phyloP scores from a whole-genome alignment of 352 stramenopile species.

The Plasmopara halstedii region DNA sequence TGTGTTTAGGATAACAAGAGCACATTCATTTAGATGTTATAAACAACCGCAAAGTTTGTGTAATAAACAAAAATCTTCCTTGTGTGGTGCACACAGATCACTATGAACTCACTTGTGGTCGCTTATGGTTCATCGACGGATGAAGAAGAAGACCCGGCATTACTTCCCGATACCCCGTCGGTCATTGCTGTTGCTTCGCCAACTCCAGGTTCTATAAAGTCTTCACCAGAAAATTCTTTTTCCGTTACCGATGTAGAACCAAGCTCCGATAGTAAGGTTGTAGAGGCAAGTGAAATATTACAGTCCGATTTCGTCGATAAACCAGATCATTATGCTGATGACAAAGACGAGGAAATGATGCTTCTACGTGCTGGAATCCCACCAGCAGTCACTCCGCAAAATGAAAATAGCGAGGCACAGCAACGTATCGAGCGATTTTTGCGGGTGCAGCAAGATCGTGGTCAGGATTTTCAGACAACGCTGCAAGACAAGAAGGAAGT shows the following conservation, averaged over 20 bases:
- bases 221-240: neutral
- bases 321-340: conserved; percentile 2
- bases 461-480: conserved; percentile 55
- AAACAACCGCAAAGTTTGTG: too few relatives aligned
- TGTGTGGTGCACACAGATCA: conserved; percentile 12
- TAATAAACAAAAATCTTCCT: too few relatives aligned
- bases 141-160: conserved; percentile 12
- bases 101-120: conserved; percentile 35
- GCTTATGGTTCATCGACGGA: conserved; percentile 30
- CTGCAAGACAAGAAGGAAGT: conserved; percentile 80
- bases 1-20: too few relatives aligned
- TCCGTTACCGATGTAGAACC: neutral
- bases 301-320: neutral
- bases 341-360: conserved; percentile 28
- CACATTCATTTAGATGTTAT: too few relatives aligned
- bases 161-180: neutral
- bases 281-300: conserved; percentile 2
- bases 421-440: conserved; percentile 65
- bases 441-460: conserved; percentile 25
- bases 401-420: conserved; percentile 27
- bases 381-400: conserved; percentile 14
- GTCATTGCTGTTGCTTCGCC: neutral
- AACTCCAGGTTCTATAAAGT: conserved; percentile 1
- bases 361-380: conserved; percentile 35
- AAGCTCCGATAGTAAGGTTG: conserved; percentile 1